A percentile compares a stretch with the other conserved stretches of the same genome.
These are phyloP conservation scores for Pichia sp. DNA, from an alignment of 1,139 yeast genomes.

Conservation along the genomic window DNA sequence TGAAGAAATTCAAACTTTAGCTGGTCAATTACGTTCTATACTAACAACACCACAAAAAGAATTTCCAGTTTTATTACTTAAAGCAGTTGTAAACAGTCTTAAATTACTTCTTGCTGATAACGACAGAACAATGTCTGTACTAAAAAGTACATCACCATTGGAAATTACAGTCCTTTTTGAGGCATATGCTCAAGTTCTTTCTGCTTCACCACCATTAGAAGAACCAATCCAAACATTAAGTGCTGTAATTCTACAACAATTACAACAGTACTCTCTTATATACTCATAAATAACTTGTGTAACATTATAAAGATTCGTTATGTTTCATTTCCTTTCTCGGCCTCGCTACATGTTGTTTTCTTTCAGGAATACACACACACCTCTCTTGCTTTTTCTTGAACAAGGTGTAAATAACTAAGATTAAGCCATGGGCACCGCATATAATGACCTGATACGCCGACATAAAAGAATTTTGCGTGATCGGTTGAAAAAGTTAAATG, in stretches of 20 bases:
- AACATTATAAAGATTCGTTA: not conserved
- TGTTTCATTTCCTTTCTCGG: not conserved
- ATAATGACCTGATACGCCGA: slow-evolving; percentile 12
- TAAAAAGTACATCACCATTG: slow-evolving; percentile 3
- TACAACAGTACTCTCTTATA: slow-evolving; percentile 3
- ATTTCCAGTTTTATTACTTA: slow-evolving; percentile 11
- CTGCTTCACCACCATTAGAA: slow-evolving; percentile 7
- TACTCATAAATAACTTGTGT: not conserved
- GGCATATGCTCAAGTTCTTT: slow-evolving; percentile 2
- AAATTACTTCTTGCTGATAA: slow-evolving; percentile 9
- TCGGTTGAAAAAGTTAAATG: slow-evolving; percentile 10
- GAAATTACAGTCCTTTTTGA: slow-evolving; percentile 8
- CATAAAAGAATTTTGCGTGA: slow-evolving; percentile 14
- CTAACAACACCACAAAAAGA: not conserved
- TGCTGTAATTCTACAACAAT: not conserved
- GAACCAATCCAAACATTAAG: not conserved
- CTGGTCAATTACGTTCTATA: slow-evolving; percentile 12
- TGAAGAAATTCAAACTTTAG: slow-evolving; percentile 41
- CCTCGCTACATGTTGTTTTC: too few species aligned
- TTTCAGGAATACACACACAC: not conserved
- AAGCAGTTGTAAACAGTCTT: slow-evolving; percentile 9
- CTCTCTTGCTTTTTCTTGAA: not conserved
- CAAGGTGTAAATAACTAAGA: not conserved
- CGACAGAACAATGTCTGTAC: slow-evolving; percentile 7
- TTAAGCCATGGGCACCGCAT: slow-evolving; percentile 14